Conservation (phyloP, 441 rosid species). For the Jatropha multifida region DNA sequence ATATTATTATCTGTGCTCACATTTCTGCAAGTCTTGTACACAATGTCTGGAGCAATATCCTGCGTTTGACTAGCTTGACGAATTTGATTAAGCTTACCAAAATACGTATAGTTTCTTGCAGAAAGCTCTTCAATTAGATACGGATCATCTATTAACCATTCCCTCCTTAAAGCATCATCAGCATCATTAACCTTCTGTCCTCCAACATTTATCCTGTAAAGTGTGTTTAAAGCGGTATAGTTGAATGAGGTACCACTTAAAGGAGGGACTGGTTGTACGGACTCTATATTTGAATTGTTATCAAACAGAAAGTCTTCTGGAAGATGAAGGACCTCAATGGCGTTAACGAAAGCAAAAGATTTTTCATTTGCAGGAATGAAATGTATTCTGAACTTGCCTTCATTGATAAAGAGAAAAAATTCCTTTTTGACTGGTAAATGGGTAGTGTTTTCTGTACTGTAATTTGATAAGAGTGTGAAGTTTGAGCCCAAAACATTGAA, state of each 20-base stretch:
- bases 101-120: not conserved
- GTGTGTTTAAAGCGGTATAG: slow-evolving; percentile 34
- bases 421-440: slow-evolving; percentile 21
- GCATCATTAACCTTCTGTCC: slow-evolving; percentile 35
- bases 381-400: slow-evolving; percentile 20
- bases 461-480: slow-evolving; percentile 32
- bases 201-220: slow-evolving; percentile 53
- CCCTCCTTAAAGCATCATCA: slow-evolving; percentile 40
- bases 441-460: slow-evolving; percentile 19
- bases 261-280: not conserved
- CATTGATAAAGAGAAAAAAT: slow-evolving; percentile 25
- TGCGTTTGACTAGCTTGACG: rapidly evolving
- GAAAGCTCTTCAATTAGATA: slow-evolving; percentile 19
- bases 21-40: slow-evolving; percentile 39
- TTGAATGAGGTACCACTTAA: not conserved
- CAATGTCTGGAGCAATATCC: slow-evolving; percentile 32
- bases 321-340: slow-evolving; percentile 44
- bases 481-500: slow-evolving; percentile 37
- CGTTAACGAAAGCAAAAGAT: slow-evolving; percentile 44
- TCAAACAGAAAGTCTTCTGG: slow-evolving; percentile 28
- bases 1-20: slow-evolving; percentile 19
- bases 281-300: not conserved
- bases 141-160: slow-evolving; percentile 41
- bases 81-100: rapidly evolving
- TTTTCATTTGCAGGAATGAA: slow-evolving; percentile 22